Percentiles rank a stretch among this genome's conserved stretches.
Evolutionary conservation across 306 rosid genomes (phyloP).

Genomic region (Begonia loranthoides): DNA sequence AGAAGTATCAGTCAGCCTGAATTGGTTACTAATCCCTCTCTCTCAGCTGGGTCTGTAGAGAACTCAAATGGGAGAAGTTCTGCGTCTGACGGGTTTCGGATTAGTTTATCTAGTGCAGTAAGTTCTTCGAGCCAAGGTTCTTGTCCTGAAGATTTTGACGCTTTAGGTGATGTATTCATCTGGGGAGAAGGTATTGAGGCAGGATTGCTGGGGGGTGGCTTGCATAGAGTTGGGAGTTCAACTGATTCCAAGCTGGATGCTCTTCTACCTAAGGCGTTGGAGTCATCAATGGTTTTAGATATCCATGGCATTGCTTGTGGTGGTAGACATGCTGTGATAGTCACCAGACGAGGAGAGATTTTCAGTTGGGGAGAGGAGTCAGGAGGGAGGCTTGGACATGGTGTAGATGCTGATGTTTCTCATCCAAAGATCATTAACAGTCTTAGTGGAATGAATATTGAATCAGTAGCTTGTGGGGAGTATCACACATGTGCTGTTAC

Average conservation of each 20-base stretch:
- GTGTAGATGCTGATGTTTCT: conserved; percentile 59
- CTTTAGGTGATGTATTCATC: conserved; percentile 65
- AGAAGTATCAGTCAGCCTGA: conserved; percentile 39
- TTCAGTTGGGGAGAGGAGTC: conserved; percentile 96
- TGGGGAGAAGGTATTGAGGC: conserved; percentile 77
- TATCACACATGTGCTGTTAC: conserved; percentile 92
- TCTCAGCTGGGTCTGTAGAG: conserved; percentile 43
- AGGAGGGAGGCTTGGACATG: conserved; percentile 98
- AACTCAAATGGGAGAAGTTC: conserved; percentile 61
- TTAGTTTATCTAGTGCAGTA: conserved; percentile 85
- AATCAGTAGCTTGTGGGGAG: conserved; percentile 88
- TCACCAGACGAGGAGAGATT: conserved; percentile 82
- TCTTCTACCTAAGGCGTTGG: conserved; percentile 75
- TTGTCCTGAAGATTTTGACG: conserved; percentile 66
- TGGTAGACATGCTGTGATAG: conserved; percentile 62
- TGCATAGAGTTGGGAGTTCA: conserved; percentile 40
- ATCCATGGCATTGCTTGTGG: conserved; percentile 86
- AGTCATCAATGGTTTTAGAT: conserved; percentile 74
- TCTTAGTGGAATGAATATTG: conserved; percentile 62
- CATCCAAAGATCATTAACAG: conserved; percentile 65
- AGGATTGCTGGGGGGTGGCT: conserved; percentile 73
- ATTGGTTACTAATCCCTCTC: conserved; percentile 31
- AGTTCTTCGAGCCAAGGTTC: conserved; percentile 97
- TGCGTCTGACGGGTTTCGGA: conserved; percentile 56
- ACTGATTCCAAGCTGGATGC: conserved; percentile 52